A percentile compares a stretch with the other conserved stretches of the same genome.
These are phyloP conservation scores for Citrus unshiu DNA, from an alignment of 345 rosid species.

Conservation along the genomic window DNA sequence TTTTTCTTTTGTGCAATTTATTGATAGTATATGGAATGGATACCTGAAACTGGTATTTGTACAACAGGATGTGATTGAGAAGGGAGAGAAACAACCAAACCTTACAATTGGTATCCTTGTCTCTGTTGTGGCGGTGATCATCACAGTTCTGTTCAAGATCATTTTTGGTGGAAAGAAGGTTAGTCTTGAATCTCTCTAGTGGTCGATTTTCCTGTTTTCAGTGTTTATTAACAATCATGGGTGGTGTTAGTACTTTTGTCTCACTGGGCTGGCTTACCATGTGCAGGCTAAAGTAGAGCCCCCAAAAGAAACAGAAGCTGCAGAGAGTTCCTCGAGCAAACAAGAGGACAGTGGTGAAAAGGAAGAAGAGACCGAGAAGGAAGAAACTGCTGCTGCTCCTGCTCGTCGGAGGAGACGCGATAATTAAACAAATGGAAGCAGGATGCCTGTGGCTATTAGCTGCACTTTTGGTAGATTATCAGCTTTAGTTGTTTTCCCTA, in stretches of 20 bases:
- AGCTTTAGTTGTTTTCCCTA: slow-evolving; percentile 15
- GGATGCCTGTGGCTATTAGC: neutral
- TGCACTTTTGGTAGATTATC: slow-evolving; percentile 29
- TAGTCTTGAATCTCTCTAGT: neutral
- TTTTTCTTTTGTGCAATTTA: neutral
- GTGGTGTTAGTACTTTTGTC: neutral
- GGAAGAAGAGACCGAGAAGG: slow-evolving; percentile 44
- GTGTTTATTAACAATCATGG: neutral
- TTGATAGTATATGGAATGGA: neutral
- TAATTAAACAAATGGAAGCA: slow-evolving; percentile 16
- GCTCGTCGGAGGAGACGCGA: slow-evolving; percentile 70
- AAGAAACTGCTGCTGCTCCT: slow-evolving; percentile 26
- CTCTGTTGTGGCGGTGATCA: slow-evolving; percentile 27
- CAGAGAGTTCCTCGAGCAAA: slow-evolving; percentile 37
- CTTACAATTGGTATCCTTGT: slow-evolving; percentile 39
- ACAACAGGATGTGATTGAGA: slow-evolving; percentile 61
- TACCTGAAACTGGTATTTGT: neutral
- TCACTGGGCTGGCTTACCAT: neutral
- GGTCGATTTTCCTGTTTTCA: neutral
- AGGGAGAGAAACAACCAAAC: slow-evolving; percentile 49
- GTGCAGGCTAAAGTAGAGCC: slow-evolving; percentile 40
- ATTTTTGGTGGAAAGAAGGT: slow-evolving; percentile 76
- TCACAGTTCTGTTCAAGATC: slow-evolving; percentile 22
- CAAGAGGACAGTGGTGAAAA: slow-evolving; percentile 41
- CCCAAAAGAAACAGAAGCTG: slow-evolving; percentile 34